Conservation (phyloP, 352 stramenopile species). For the Phytophthora podocarpi region DNA sequence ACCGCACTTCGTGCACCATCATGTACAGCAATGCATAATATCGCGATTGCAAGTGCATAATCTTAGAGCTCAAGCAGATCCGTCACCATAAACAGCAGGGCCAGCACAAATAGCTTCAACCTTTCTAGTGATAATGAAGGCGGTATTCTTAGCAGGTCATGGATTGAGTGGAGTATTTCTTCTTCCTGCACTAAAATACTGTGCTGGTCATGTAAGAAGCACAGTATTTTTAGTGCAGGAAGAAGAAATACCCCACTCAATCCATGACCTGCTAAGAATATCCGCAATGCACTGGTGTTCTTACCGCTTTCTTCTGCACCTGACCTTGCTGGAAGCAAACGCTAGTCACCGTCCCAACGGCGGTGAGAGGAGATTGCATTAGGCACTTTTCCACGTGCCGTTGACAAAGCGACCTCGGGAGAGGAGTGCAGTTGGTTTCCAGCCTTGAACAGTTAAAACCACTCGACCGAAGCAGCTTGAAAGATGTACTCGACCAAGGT, state of each 20-base stretch:
- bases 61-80: too few relatives aligned
- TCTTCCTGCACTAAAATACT: conserved; percentile 15
- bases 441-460: conserved; percentile 2
- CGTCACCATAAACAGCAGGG: too few relatives aligned
- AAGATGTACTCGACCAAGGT: conserved; percentile 82
- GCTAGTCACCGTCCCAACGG: too few relatives aligned
- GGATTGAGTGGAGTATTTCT: background rate
- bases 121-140: too few relatives aligned
- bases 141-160: conserved; percentile 21
- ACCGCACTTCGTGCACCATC: too few relatives aligned
- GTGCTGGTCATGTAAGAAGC: too few relatives aligned
- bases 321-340: conserved; percentile 8
- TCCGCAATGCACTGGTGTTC: conserved; percentile 6
- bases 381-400: conserved; percentile 5
- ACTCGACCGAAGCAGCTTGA: background rate
- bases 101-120: too few relatives aligned
- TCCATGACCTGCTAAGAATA: conserved; percentile 18
- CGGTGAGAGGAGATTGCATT: background rate
- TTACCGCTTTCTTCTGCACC: conserved; percentile 21
- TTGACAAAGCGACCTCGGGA: conserved; percentile 9
- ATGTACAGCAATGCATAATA: too few relatives aligned
- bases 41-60: too few relatives aligned
- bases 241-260: background rate
- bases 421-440: conserved; percentile 15
- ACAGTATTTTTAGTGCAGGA: conserved; percentile 16